These are phyloP conservation scores for Gigaspora rosea DNA, from an alignment of 192 early-diverging fungal genomes.

Conservation along the genomic window DNA sequence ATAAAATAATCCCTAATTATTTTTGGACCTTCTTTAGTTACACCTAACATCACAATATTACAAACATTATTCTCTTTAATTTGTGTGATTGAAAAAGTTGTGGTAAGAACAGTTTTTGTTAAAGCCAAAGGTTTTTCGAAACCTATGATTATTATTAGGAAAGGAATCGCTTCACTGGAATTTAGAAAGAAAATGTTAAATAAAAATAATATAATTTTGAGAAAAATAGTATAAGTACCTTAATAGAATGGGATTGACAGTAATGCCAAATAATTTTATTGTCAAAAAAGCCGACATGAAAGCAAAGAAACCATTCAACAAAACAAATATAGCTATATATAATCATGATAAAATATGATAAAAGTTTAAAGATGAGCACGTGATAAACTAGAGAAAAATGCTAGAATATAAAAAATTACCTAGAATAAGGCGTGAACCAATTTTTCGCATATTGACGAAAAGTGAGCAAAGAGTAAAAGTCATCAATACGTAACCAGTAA, in stretches of 20 bases:
- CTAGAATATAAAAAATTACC: conserved; percentile 41
- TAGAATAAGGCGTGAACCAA: conserved; percentile 81
- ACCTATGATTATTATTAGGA: conserved; percentile 87
- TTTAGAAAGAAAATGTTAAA: not conserved
- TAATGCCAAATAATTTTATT: conserved; percentile 67
- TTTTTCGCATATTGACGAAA: conserved; percentile 80
- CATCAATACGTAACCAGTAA: conserved; percentile 81
- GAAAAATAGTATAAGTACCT: conserved; percentile 31
- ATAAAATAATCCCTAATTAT: conserved; percentile 79
- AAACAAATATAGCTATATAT: conserved; percentile 59
- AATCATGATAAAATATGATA: not conserved
- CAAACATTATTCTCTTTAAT: conserved; percentile 53
- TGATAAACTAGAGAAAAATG: not conserved
- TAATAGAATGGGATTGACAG: conserved; percentile 70
- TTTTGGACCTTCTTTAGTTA: conserved; percentile 61
- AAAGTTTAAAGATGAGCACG: no score
- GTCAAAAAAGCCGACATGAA: conserved; percentile 74
- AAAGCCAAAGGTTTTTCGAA: conserved; percentile 86
- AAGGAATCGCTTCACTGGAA: conserved; percentile 81
- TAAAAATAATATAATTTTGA: not conserved
- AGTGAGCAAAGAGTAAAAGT: conserved; percentile 76
- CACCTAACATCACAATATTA: conserved; percentile 62
- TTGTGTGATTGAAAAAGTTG: conserved; percentile 37
- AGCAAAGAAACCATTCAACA: conserved; percentile 72
- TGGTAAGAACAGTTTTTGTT: conserved; percentile 77